Evolutionary conservation across 345 rosid genomes (phyloP), one percentile per base, ranked within the genome.

Genomic region (Reutealis trisperma): DNA sequence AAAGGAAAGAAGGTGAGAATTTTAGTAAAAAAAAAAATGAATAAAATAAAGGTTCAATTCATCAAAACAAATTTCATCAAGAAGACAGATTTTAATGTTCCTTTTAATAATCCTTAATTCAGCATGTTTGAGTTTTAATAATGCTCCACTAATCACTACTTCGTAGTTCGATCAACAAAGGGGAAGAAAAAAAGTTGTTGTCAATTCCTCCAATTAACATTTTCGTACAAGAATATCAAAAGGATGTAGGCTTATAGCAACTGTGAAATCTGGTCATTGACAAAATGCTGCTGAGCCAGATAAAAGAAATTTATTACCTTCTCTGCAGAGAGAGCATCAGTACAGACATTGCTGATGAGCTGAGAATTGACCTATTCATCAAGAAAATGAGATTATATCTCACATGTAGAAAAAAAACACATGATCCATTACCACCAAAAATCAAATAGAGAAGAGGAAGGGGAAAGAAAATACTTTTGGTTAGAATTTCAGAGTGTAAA

Each of bases 311-410:
- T 57, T 13, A 68, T 78, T 86, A 93, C 96, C 98, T 96, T 96
- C 90, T 94, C 98, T 16, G 97, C 99, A 62, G 98, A 94, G 58
- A 94, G 94, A 77, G 98, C 99, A 83, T 96, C 99, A 41, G 92
- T 92, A 86, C 99, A 96, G 75, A 89, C 89, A 82, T 96, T 96
- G 87, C 99, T 96, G 84, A 96, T 92, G 82, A 96, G 97, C 85
- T 96, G 99, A 32, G 99, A 92, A 84, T 96, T 96, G 63, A 94
- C 98, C 99, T 96, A 90, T 9, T 73, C 0, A 64, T 21, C 45
- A 72, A 51, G 57, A 62, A 77, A 74, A 62, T 55, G 67, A 77
- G 1, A 54, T 57, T 42, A 34, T 41, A 11, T 6, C 11, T 52
- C 44, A 52, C 22, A 19, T 27, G 9, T 19, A 69, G 30, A 47